phyloP scores from a whole-genome alignment of 257 asterid species.

The Nyctanthes arbortristis region DNA sequence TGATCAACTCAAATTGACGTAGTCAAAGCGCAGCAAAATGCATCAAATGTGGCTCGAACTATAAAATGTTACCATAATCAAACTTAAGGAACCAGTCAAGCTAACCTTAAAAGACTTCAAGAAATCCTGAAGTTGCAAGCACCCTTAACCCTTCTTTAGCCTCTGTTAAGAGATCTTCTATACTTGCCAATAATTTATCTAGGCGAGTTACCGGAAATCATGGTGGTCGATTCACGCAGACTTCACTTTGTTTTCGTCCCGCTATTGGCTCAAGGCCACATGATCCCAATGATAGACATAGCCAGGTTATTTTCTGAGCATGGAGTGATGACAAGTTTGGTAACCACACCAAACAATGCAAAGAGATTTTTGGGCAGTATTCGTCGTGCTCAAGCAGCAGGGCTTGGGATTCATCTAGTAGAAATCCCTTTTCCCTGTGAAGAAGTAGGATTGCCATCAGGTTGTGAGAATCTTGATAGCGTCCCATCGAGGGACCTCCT shows the following conservation, averaged over 20 bases:
- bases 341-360: conserved; percentile 65
- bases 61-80: neutral
- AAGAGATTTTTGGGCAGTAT: conserved; percentile 40
- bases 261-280: conserved; percentile 71
- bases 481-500: conserved; percentile 61
- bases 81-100: neutral
- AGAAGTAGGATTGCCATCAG: conserved; percentile 60
- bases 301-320: conserved; percentile 58
- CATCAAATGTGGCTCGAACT: neutral
- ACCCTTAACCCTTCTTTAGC: neutral
- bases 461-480: conserved; percentile 76
- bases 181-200: neutral
- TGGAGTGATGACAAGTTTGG: conserved; percentile 52
- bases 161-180: neutral
- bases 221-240: neutral
- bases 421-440: conserved; percentile 61
- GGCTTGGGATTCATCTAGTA: conserved; percentile 39
- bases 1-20: neutral
- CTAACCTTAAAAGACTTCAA: neutral
- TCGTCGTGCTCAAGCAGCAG: conserved; percentile 43
- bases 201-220: neutral
- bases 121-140: neutral
- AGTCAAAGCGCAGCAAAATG: neutral
- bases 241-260: conserved; percentile 70
- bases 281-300: conserved; percentile 79